Percentiles rank a stretch among this genome's conserved stretches.
These are phyloP conservation scores for Rhinocladiella mackenziei DNA, from an alignment of 2,329 filamentous ascomycete species.

Conservation along the genomic window DNA sequence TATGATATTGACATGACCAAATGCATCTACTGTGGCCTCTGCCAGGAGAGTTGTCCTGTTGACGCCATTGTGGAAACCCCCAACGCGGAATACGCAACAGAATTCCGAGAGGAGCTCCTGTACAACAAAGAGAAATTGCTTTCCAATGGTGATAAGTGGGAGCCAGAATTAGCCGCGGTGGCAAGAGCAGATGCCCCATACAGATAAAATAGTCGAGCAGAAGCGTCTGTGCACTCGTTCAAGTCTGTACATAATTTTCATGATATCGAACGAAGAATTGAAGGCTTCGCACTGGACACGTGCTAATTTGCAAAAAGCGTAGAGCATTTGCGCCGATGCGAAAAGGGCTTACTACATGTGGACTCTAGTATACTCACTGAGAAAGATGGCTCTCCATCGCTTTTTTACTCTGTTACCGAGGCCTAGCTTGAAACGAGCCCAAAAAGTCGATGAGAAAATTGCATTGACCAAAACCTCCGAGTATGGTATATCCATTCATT, in stretches of 20 bases:
- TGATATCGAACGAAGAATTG: not conserved
- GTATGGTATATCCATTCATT: not conserved
- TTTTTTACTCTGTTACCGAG: no score
- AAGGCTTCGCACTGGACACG: not conserved
- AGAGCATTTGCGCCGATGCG: no score
- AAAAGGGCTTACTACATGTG: no score
- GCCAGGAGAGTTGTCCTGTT: constrained; percentile 97
- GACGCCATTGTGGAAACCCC: constrained; percentile 83
- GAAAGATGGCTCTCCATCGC: no score
- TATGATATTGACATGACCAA: constrained; percentile 99
- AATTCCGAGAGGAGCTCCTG: constrained; percentile 84
- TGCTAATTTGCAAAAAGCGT: no score
- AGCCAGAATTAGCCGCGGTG: constrained; percentile 88
- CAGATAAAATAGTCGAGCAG: constrained; percentile 52
- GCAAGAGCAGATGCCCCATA: constrained; percentile 93
- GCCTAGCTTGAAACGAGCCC: no score
- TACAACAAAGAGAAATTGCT: constrained; percentile 98
- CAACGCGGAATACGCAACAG: constrained; percentile 70
- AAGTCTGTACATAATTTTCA: constrained; percentile 22
- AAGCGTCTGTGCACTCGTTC: not conserved
- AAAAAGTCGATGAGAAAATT: not conserved
- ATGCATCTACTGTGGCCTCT: constrained; percentile 99
- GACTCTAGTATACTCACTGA: no score
- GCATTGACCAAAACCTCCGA: not conserved
- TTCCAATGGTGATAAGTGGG: constrained; percentile 92